A percentile compares a stretch with the other conserved stretches of the same genome.
These are phyloP conservation scores for Daldinia bambusicola DNA, from an alignment of 495 filamentous ascomycete species.

Conservation along the genomic window DNA sequence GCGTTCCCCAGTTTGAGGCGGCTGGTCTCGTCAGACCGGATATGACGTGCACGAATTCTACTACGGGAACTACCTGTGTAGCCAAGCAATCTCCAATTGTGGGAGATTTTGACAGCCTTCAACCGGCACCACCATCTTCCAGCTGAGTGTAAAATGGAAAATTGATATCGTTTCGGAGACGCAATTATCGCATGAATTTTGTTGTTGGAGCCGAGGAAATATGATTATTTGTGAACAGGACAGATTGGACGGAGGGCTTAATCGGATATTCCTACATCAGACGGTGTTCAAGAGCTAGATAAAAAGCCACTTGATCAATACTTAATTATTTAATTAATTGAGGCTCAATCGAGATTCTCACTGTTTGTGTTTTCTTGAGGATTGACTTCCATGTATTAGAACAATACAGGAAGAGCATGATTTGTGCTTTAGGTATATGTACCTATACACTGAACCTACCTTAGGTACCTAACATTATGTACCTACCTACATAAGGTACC, in stretches of 20 bases:
- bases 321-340: constrained; percentile 18
- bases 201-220: background rate
- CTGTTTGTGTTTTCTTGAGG: constrained; percentile 3
- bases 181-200: background rate
- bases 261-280: background rate
- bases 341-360: constrained; percentile 35
- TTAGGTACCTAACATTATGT: no score
- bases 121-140: constrained; percentile 23
- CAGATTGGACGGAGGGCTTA: background rate
- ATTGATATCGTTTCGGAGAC: background rate
- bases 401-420: constrained; percentile 18
- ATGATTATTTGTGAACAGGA: background rate
- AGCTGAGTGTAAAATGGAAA: background rate
- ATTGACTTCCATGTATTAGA: background rate
- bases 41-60: constrained; percentile 37
- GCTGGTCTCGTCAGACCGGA: constrained; percentile 29
- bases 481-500: no score
- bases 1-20: constrained; percentile 32
- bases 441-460: no score
- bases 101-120: constrained; percentile 33
- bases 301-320: background rate
- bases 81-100: constrained; percentile 29
- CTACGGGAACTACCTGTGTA: constrained; percentile 32
- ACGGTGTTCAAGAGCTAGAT: background rate
- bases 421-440: constrained; percentile 11